Evolutionary conservation across 257 asterid genomes (phyloP), one percentile per base, ranked within the genome.

Genomic region (Anisodus acutangulus): DNA sequence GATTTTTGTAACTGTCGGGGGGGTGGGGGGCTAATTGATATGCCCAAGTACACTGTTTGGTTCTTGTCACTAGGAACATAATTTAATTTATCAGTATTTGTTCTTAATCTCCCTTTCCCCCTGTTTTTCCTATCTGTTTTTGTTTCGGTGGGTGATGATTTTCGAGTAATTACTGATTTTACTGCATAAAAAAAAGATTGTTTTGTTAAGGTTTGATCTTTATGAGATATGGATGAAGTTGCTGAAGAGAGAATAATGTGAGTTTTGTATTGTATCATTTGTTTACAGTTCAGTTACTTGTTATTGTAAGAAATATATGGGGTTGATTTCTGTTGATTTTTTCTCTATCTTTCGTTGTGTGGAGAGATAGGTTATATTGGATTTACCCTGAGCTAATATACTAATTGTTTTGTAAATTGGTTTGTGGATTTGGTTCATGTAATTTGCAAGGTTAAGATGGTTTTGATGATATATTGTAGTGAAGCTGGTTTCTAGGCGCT

Each of bases 401-500:
- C 89, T 85, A 78, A 86, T 87, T 82, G 63, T 60, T 11, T 82
- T 81, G 83, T 70, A 60, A 16, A 6, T 79, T 78, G 74, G 41
- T 82, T 67, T 64, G 84, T 83, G 86, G 66, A 81, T 84, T 83
- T 88, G 78, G 76, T 72, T 66, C 26, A 16, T 58, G 87, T 87
- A 84, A 87, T 85, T 88, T 89, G 90, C 91, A 87, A 91, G 94
- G 90, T 92, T 89, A 90, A 85, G 97, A 90, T 92, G 90, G 84
- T 93, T 93, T 90, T 91, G 90, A 71, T 91, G 89, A 88, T 90
- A 79, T 90, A 85, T 92, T 91, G 89, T 87, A 89, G 91, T 86
- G 93, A 90, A 90, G 93, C 88, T 88, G 85, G 92, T 90, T 85
- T 63, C 84, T 89, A 86, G 89, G 85, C 85, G 71, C 89, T 58